Base-by-base conservation (phyloP, 2,329 filamentous ascomycete species). In the Cordyceps militaris region DNA sequence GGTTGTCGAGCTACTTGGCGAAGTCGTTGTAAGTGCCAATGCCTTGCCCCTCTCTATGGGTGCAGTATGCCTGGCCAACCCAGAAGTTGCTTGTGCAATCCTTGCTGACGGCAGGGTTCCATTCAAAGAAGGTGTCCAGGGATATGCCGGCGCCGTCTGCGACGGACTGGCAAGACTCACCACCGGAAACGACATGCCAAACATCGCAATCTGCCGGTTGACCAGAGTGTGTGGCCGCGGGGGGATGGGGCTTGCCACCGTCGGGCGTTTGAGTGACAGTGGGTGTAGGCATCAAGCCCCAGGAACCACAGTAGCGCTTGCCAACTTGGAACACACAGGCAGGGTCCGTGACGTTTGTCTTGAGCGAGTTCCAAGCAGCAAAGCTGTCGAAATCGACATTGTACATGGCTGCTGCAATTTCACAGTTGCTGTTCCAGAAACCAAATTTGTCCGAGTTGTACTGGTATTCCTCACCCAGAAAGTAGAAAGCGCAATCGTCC, bases 41-140 rank as follows among this genome's bases (percentile, higher is more conserved):
- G 38, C 38, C 38, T 42, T 42, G 38, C 19, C 38, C 38, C 10
- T 19, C 38, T 42, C 38, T 42, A 11, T 42, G 38, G 19, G 38
- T 63, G 52, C 64, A 67, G 56, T 66, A 67, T 6, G 63, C 61
- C 28, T 66, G 57, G 7, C 63, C 65, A 10, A 64, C 16, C 65
- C 65, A 66, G 56, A 64, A 66, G 48, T 63, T 65, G 21, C 49
- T 61, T 5, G 50, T 23, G 44, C 65, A 67, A 55, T 67, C 65
- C 21, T 51, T 54, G 34, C 56, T 61, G 23, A 67, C 60, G 9
- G 63, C 38, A 42, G 38, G 38, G 19, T 42, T 42, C 38, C 38
- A 42, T 21, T 42, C 16, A 21, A 42, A 42, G 62, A 2, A 62
- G 64, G 56, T 66, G 61, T 61, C 59, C 7, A 47, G 51, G 6